Evolutionary conservation across 192 early-diverging fungal species (phyloP).

Genomic region (Coemansia sp.): DNA sequence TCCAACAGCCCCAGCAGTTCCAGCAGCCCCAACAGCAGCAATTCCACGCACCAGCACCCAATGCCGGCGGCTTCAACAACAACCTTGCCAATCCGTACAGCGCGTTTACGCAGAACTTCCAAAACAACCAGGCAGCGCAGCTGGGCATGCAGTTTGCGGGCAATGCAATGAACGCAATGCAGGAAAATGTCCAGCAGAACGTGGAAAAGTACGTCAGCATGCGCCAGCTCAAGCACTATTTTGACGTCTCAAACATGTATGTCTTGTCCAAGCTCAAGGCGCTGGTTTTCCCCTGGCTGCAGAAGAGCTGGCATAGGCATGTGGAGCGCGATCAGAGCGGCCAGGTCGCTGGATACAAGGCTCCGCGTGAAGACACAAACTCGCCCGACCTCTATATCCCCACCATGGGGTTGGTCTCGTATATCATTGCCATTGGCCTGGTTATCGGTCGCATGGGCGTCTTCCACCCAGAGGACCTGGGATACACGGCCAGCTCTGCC

Average conservation of each 20-base stretch:
- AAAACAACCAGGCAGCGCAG: slow-evolving; percentile 74
- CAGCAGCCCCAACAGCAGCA: slow-evolving; percentile 19
- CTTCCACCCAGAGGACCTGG: slow-evolving; percentile 87
- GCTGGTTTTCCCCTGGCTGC: slow-evolving; percentile 89
- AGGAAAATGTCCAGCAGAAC: slow-evolving; percentile 88
- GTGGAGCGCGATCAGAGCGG: slow-evolving; percentile 73
- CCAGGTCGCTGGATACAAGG: slow-evolving; percentile 69
- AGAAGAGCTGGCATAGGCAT: slow-evolving; percentile 78
- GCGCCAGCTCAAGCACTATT: slow-evolving; percentile 85
- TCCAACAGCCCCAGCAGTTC: slow-evolving; percentile 10
- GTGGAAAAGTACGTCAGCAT: slow-evolving; percentile 81
- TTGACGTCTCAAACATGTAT: slow-evolving; percentile 93
- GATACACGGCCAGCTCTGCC: slow-evolving; percentile 79
- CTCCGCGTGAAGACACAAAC: slow-evolving; percentile 89
- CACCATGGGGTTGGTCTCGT: slow-evolving; percentile 90
- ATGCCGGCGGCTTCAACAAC: not conserved
- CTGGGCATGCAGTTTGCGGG: slow-evolving; percentile 94
- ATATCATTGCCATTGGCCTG: slow-evolving; percentile 76
- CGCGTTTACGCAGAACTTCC: slow-evolving; percentile 30
- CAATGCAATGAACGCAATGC: slow-evolving; percentile 75
- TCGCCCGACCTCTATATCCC: slow-evolving; percentile 98
- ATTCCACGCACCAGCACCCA: not conserved
- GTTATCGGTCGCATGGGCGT: slow-evolving; percentile 59
- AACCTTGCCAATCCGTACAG: slow-evolving; percentile 27
- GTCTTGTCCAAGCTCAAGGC: slow-evolving; percentile 82